Evolutionary conservation across 129 eudicot species (phyloP).

Genomic region (Helichrysum umbraculigerum): DNA sequence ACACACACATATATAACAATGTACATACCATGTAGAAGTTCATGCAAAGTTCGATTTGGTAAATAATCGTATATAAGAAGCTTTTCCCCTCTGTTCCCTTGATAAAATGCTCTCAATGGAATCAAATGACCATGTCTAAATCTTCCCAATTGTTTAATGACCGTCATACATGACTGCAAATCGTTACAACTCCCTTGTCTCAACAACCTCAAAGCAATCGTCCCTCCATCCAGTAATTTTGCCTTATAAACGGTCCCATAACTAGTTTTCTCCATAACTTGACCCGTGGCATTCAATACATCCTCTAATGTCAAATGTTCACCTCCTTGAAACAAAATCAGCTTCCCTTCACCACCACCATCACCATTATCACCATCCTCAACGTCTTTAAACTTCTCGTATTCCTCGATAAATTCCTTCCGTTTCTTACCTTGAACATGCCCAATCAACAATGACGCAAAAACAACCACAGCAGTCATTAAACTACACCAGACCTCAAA

Average conservation of each 20-base stretch:
- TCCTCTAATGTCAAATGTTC: conserved; percentile 81
- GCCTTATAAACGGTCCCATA: conserved; percentile 82
- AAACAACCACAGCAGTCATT: conserved; percentile 68
- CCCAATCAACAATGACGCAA: conserved; percentile 73
- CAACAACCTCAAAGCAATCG: conserved; percentile 76
- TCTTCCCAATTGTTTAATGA: conserved; percentile 64
- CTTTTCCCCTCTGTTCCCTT: conserved; percentile 97
- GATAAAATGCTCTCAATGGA: conserved; percentile 89
- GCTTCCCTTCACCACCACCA: conserved; percentile 60
- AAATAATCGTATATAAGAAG: conserved; percentile 75
- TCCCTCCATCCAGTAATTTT: conserved; percentile 72
- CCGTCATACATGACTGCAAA: conserved; percentile 52
- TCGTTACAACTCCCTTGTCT: conserved; percentile 78
- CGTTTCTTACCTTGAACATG: conserved; percentile 70
- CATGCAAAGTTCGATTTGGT: conserved; percentile 54
- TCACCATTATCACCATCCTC: conserved; percentile 30
- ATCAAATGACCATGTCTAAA: conserved; percentile 76
- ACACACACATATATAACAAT: background rate
- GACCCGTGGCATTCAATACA: conserved; percentile 81
- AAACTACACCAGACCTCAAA: conserved; percentile 71
- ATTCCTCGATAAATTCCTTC: conserved; percentile 34
- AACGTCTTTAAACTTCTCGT: conserved; percentile 47
- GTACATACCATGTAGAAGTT: conserved; percentile 65
- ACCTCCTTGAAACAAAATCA: conserved; percentile 74
- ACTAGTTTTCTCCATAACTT: conserved; percentile 77